A percentile compares a stretch with the other conserved stretches of the same genome.
Conservation (phyloP, 202 grass and related monocot genomes). For the Zizania palustris region DNA sequence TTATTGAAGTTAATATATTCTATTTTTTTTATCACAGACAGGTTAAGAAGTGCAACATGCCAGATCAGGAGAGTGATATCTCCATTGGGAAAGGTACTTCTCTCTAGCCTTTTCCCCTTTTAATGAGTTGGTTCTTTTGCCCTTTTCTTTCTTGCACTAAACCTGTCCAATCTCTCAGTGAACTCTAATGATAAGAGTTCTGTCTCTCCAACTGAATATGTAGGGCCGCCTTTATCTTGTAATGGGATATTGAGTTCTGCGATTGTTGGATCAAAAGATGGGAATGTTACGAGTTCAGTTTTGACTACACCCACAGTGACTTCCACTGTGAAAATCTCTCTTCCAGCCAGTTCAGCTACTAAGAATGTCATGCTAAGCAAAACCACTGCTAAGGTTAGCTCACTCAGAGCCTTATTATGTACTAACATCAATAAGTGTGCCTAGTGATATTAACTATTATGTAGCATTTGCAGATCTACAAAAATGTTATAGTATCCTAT, state of each 20-base stretch:
- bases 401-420: background rate
- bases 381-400: slow-evolving; percentile 60
- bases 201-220: slow-evolving; percentile 10
- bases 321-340: slow-evolving; percentile 48
- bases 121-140: slow-evolving; percentile 11
- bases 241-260: slow-evolving; percentile 41
- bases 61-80: slow-evolving; percentile 33
- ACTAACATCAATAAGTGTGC: background rate
- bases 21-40: slow-evolving; percentile 57
- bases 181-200: background rate
- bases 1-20: slow-evolving; percentile 37
- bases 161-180: slow-evolving; percentile 17
- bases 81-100: slow-evolving; percentile 25
- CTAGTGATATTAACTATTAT: background rate
- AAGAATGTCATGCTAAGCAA: slow-evolving; percentile 48
- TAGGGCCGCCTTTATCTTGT: slow-evolving; percentile 28
- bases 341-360: slow-evolving; percentile 35
- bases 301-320: slow-evolving; percentile 23
- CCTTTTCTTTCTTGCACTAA: slow-evolving; percentile 28
- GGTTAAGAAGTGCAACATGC: slow-evolving; percentile 31
- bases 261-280: slow-evolving; percentile 42
- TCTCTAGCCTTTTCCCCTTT: background rate
- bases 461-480: slow-evolving; percentile 10
- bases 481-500: background rate
- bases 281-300: slow-evolving; percentile 36